These are phyloP conservation scores for Pleurotus sapidus DNA, from an alignment of 768 basidiomycete genomes.

Conservation along the genomic window DNA sequence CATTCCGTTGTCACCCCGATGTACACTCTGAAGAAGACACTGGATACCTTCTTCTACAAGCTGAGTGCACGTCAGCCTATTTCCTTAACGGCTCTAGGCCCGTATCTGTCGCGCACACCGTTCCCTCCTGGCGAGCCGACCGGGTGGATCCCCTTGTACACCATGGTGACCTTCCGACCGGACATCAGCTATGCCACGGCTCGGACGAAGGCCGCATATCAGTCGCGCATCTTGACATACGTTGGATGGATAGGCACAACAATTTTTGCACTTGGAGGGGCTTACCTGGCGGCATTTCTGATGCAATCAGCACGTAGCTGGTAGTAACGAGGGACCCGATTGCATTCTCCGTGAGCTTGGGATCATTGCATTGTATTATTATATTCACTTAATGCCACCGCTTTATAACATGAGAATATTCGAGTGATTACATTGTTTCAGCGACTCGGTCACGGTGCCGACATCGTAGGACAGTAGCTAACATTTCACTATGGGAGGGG, in stretches of 20 bases:
- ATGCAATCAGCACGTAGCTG: slow-evolving; percentile 29
- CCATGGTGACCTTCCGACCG: slow-evolving; percentile 97
- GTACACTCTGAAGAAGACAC: slow-evolving; percentile 74
- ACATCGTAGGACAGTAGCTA: too few relatives aligned
- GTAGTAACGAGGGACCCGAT: slow-evolving; percentile 14
- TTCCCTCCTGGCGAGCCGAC: slow-evolving; percentile 57
- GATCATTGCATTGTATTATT: background rate
- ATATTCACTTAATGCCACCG: background rate
- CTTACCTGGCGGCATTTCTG: slow-evolving; percentile 39
- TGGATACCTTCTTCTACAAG: slow-evolving; percentile 74
- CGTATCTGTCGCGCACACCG: slow-evolving; percentile 44
- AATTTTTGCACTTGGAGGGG: slow-evolving; percentile 37
- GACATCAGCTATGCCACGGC: slow-evolving; percentile 91
- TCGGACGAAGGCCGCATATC: slow-evolving; percentile 63
- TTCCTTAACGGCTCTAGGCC: slow-evolving; percentile 43
- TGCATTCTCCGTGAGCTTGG: background rate
- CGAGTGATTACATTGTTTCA: background rate
- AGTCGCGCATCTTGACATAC: slow-evolving; percentile 58
- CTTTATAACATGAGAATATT: background rate
- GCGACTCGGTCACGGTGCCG: background rate
- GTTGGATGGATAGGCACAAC: slow-evolving; percentile 48
- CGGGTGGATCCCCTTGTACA: slow-evolving; percentile 93
- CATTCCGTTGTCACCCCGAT: slow-evolving; percentile 81
- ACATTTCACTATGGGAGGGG: slow-evolving; percentile 2
- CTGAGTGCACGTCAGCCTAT: slow-evolving; percentile 50